Evolutionary conservation across 2,329 filamentous ascomycete species (phyloP).

Genomic region (Fusarium nurragi): DNA sequence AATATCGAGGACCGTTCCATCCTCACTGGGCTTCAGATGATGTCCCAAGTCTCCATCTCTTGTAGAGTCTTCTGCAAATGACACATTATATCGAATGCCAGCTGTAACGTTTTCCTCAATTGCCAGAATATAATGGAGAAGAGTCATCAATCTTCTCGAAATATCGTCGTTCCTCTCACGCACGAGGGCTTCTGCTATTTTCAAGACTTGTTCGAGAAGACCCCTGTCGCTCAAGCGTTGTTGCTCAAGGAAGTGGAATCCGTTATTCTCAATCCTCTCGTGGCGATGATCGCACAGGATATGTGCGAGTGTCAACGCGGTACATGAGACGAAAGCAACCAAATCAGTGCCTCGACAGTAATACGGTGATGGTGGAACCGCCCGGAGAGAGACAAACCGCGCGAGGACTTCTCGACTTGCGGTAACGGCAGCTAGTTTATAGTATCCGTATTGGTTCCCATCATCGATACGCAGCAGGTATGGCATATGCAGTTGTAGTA

Average conservation of each 20-base stretch:
- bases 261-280: constrained; percentile 5
- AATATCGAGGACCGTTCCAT: constrained; percentile 46
- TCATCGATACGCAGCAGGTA: constrained; percentile 57
- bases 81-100: constrained; percentile 41
- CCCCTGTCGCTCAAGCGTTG: constrained; percentile 55
- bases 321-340: constrained; percentile 58
- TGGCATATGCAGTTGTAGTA: constrained; percentile 64
- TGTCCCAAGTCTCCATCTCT: constrained; percentile 39
- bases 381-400: constrained; percentile 57
- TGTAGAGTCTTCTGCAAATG: constrained; percentile 21
- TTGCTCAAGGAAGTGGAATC: constrained; percentile 50
- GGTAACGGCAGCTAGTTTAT: constrained; percentile 55
- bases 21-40: background rate
- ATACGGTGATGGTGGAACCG: constrained; percentile 51
- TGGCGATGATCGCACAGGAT: constrained; percentile 48
- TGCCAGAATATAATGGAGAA: constrained; percentile 54
- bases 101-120: constrained; percentile 52
- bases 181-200: constrained; percentile 50
- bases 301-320: constrained; percentile 60
- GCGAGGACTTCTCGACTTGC: constrained; percentile 61
- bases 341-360: constrained; percentile 61
- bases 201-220: constrained; percentile 50
- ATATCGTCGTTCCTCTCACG: constrained; percentile 51
- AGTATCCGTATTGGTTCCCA: constrained; percentile 55
- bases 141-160: constrained; percentile 50